Evolutionary conservation across 306 rosid genomes (phyloP).

Genomic region (Cucurbita argyrosperma): DNA sequence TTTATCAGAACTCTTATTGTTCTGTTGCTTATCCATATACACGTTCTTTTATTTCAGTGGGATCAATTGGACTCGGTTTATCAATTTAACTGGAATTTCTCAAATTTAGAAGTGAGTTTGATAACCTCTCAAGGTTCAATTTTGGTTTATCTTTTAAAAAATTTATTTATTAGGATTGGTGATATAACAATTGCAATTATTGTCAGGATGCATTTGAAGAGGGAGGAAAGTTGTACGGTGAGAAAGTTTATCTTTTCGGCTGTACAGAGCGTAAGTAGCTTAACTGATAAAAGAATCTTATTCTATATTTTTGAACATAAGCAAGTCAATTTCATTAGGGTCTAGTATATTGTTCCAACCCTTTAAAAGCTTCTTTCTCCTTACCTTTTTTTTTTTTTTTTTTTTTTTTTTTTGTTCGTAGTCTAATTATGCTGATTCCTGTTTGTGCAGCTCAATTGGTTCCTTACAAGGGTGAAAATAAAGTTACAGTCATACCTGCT

Average conservation of each 20-base stretch:
- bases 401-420: neutral
- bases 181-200: neutral
- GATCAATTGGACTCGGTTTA: slow-evolving; percentile 27
- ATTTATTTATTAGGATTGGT: neutral
- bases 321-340: neutral
- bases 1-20: neutral
- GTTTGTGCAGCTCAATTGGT: slow-evolving; percentile 66
- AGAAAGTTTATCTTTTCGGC: slow-evolving; percentile 74
- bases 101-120: slow-evolving; percentile 26
- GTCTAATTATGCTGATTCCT: neutral
- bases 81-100: slow-evolving; percentile 33
- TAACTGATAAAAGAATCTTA: neutral
- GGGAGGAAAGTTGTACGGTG: slow-evolving; percentile 41
- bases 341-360: neutral
- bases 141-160: neutral
- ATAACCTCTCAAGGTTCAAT: neutral
- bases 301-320: neutral
- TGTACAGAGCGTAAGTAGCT: slow-evolving; percentile 61
- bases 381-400: neutral
- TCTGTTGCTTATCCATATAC: neutral
- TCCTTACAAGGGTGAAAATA: slow-evolving; percentile 42
- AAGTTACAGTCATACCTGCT: slow-evolving; percentile 60
- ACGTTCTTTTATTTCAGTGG: slow-evolving; percentile 12
- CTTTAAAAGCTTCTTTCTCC: neutral
- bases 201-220: slow-evolving; percentile 66